Base-by-base conservation (phyloP, 371 early-diverging fungal species). In the Rhizopus arrhizus region DNA sequence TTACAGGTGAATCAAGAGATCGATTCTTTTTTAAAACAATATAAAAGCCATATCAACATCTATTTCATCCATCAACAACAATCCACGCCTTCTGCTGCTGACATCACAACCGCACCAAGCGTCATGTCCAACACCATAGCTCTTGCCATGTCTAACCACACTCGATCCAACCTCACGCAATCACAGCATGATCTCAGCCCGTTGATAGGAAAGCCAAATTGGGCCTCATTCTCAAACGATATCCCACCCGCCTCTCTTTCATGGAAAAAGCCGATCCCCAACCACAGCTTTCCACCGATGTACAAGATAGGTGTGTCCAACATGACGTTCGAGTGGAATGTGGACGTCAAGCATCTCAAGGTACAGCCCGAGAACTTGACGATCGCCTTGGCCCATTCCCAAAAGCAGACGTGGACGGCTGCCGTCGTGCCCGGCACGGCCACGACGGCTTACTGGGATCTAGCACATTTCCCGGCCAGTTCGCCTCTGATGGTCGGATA, bases 231-330 rank as follows among this genome's bases (percentile, higher is more conserved):
- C 13, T 70, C 66, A 5, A 70, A 70, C 22, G 66, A 74, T 58
- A 72, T 74, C 0, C 77, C 72, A 40, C 80, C 80, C 32, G 80
- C 74, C 5, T 74, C 74, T 51, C 56, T 80, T 11, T 71, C 76
- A 31, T 80, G 80, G 80, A 76, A 74, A 48, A 80, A 74, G n/a
- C 80, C 80, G 5, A 68, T 76, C 16, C 80, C 80, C 0, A 76
- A 76, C 32, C 73, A 74, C 33, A 73, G 73, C 1, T 72, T 72
- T 42, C 74, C 77, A 2, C 80, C 80, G 9, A 46, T 80, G 10
- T 76, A 68, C 46, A 80, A 80, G 48, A 72, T 74, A 38, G 77
- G 77, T 28, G 73, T 69, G 2, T 73, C 77, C 40, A 76, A 73
- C 40, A 74, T 80, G 31, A 71, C 75, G 0, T 70, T 80, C 51